A percentile compares a stretch with the other conserved stretches of the same genome.
These are phyloP conservation scores for Kwoniella bestiolae DNA, from an alignment of 768 basidiomycete species.

Conservation along the genomic window DNA sequence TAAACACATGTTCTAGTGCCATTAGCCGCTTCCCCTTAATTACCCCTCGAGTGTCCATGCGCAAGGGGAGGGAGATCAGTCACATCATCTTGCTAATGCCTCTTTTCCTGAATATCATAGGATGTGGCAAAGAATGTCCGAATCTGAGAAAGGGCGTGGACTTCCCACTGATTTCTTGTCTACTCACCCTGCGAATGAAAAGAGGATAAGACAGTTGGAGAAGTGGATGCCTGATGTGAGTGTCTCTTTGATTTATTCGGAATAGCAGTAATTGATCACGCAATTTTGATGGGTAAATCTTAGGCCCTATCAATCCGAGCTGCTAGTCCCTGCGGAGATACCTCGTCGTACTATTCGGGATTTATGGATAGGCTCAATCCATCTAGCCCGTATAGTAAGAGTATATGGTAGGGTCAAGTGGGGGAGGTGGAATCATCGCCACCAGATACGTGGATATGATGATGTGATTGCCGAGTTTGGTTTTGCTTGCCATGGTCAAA, in stretches of 20 bases:
- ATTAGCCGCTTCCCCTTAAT: background rate
- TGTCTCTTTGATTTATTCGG: background rate
- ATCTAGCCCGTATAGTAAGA: conserved; percentile 8
- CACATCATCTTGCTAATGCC: no score
- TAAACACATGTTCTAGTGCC: background rate
- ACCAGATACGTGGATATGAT: no score
- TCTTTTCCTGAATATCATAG: conserved; percentile 56
- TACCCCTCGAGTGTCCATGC: no score
- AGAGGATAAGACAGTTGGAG: conserved; percentile 65
- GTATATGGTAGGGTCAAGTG: conserved; percentile 11
- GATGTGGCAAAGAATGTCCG: conserved; percentile 72
- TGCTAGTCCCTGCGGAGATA: conserved; percentile 49
- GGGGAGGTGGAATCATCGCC: background rate
- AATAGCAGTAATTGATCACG: no score
- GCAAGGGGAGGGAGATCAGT: no score
- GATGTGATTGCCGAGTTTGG: no score
- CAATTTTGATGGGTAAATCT: no score
- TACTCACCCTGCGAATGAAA: conserved; percentile 79
- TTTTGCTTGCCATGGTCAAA: no score
- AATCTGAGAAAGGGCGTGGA: conserved; percentile 61
- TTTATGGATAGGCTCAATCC: conserved; percentile 45
- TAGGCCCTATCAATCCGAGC: conserved; percentile 53
- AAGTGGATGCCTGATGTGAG: conserved; percentile 54
- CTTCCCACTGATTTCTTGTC: conserved; percentile 66
- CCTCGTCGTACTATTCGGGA: conserved; percentile 43